Evolutionary conservation across 2,329 filamentous ascomycete species (phyloP).

Genomic region (Chalara sp.): DNA sequence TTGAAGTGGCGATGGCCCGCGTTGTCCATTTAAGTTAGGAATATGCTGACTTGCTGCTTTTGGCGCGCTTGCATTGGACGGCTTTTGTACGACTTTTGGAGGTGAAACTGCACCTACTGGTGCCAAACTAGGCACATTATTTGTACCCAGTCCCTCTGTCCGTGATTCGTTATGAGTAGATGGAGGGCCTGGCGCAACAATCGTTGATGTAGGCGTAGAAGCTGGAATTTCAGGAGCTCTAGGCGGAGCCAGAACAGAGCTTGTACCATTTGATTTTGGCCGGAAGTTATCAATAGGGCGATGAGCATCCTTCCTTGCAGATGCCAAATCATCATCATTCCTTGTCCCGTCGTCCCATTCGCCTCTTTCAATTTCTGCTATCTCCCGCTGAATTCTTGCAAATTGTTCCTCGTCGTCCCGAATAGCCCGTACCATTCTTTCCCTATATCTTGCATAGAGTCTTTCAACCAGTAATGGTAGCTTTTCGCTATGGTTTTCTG

Average conservation of each 20-base stretch:
- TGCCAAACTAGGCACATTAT: not conserved
- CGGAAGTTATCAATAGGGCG: not conserved
- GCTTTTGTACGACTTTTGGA: not conserved
- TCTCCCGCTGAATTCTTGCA: constrained; percentile 57
- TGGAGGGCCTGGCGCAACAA: not conserved
- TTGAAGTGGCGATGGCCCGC: constrained; percentile 22
- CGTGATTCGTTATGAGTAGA: constrained; percentile 6
- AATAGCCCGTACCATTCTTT: constrained; percentile 63
- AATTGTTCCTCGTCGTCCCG: constrained; percentile 66
- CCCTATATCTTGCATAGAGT: constrained; percentile 69
- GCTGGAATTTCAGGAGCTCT: constrained; percentile 1
- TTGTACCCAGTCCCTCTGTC: not conserved
- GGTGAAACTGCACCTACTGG: not conserved
- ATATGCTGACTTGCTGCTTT: constrained; percentile 8
- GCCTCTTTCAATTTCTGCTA: constrained; percentile 59
- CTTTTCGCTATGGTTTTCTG: constrained; percentile 55
- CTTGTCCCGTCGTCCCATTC: constrained; percentile 39
- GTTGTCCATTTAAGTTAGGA: constrained; percentile 16
- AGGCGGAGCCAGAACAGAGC: not conserved
- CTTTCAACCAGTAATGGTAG: constrained; percentile 65
- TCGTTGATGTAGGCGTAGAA: no score
- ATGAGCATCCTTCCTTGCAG: constrained; percentile 8
- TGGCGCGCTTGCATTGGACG: not conserved
- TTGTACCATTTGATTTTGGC: constrained; percentile 14
- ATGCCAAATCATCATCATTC: not conserved